A percentile compares a stretch with the other conserved stretches of the same genome.
phyloP scores from a whole-genome alignment of 257 asterid species.

The Fraxinus americana region DNA sequence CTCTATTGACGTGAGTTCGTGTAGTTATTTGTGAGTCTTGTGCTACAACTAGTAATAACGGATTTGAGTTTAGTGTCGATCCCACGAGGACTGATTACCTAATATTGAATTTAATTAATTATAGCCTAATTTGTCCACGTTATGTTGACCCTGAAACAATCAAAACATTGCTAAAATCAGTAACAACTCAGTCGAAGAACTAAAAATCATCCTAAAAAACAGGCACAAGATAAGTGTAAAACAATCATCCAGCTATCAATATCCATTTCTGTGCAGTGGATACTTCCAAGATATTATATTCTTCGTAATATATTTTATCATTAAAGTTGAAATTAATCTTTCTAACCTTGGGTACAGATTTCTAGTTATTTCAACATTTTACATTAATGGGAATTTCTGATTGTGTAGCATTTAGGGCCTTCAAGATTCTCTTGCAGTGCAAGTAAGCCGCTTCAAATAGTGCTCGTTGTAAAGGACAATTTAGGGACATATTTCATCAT shows the following conservation, averaged over 20 bases:
- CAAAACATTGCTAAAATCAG: neutral
- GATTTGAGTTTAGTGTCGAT: neutral
- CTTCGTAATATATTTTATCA: neutral
- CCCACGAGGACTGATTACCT: neutral
- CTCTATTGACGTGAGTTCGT: slow-evolving; percentile 11
- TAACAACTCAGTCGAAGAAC: neutral
- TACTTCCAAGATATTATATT: slow-evolving; percentile 9
- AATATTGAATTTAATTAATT: too few species aligned
- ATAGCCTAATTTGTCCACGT: neutral
- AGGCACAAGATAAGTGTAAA: neutral
- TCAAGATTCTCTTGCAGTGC: neutral
- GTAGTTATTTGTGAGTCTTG: slow-evolving; percentile 8
- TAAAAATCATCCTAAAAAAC: too few species aligned
- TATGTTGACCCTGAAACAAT: neutral
- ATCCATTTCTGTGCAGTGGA: neutral
- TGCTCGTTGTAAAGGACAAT: neutral
- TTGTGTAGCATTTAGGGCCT: slow-evolving; percentile 14
- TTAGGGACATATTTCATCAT: slow-evolving; percentile 10
- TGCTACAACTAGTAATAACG: neutral
- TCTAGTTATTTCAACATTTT: slow-evolving; percentile 4
- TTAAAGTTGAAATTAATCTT: slow-evolving; percentile 7
- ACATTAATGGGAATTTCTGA: neutral
- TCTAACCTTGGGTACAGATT: slow-evolving; percentile 1
- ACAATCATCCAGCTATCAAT: neutral
- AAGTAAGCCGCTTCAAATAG: neutral